These are phyloP conservation scores for Strobilomyces confusus DNA, from an alignment of 768 basidiomycete genomes.

Conservation along the genomic window DNA sequence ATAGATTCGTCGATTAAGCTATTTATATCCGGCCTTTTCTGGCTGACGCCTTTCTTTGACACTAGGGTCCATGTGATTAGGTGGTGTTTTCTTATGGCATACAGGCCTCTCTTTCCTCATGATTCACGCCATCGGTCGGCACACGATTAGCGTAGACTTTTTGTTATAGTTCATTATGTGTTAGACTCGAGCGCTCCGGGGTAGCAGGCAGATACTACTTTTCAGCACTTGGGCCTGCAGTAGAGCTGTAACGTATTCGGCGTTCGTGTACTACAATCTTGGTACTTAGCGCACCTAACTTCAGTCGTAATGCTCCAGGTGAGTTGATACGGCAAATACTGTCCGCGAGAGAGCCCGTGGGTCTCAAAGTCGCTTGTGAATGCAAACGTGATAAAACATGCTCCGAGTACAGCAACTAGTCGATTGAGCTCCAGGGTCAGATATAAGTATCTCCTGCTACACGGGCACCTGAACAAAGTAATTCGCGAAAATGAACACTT, in stretches of 20 bases:
- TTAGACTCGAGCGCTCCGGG: constrained; percentile 5
- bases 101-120: constrained; percentile 1
- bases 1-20: constrained; percentile 16
- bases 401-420: no score
- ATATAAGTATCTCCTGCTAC: no score
- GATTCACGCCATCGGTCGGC: constrained; percentile 10
- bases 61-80: constrained; percentile 9
- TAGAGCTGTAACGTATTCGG: not conserved
- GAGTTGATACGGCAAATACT: no score
- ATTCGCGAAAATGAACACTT: no score
- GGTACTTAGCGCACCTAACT: not conserved
- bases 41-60: constrained; percentile 10
- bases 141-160: constrained; percentile 12
- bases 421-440: no score
- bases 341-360: no score
- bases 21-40: constrained; percentile 21
- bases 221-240: not conserved
- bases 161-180: constrained; percentile 25
- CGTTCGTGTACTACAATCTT: not conserved
- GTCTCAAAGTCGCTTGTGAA: no score
- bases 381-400: no score
- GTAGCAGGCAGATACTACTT: constrained; percentile 3
- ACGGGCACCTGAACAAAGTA: no score
- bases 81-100: constrained; percentile 18
- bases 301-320: no score